phyloP scores from a whole-genome alignment of 768 basidiomycete species.

The Neoboletus magnificus region DNA sequence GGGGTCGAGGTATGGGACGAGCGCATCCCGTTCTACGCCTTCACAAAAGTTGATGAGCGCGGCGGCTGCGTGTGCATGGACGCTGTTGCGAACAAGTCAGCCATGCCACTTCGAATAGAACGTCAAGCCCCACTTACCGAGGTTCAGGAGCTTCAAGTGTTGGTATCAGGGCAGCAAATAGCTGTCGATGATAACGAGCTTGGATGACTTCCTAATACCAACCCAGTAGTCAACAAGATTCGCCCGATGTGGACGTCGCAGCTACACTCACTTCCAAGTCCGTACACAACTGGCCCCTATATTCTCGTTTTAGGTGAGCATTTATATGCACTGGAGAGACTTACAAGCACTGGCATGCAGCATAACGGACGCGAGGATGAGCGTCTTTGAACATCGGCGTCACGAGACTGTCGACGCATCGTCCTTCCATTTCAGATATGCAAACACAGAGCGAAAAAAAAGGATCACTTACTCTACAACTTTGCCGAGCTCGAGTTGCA shows the following conservation, averaged over 20 bases:
- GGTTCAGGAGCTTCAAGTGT: slow-evolving; percentile 74
- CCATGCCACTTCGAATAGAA: background rate
- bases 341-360: slow-evolving; percentile 84
- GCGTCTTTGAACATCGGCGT: slow-evolving; percentile 74
- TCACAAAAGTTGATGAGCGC: slow-evolving; percentile 92
- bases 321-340: slow-evolving; percentile 21
- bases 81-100: slow-evolving; percentile 40
- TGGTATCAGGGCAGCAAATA: slow-evolving; percentile 69
- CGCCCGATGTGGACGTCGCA: background rate
- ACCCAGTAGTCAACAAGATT: background rate
- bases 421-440: background rate
- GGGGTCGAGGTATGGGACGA: slow-evolving; percentile 74
- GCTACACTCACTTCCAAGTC: slow-evolving; percentile 66
- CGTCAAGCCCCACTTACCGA: slow-evolving; percentile 39
- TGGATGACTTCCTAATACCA: slow-evolving; percentile 68
- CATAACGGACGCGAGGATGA: slow-evolving; percentile 70
- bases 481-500: slow-evolving; percentile 79
- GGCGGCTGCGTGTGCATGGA: slow-evolving; percentile 83
- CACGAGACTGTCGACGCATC: slow-evolving; percentile 50
- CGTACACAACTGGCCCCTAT: slow-evolving; percentile 83
- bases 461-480: slow-evolving; percentile 63
- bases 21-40: slow-evolving; percentile 69
- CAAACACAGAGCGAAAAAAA: background rate
- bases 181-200: slow-evolving; percentile 59
- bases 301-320: background rate